These are phyloP conservation scores for Aspergillus tanneri DNA, from an alignment of 2,329 filamentous ascomycete species.

Conservation along the genomic window DNA sequence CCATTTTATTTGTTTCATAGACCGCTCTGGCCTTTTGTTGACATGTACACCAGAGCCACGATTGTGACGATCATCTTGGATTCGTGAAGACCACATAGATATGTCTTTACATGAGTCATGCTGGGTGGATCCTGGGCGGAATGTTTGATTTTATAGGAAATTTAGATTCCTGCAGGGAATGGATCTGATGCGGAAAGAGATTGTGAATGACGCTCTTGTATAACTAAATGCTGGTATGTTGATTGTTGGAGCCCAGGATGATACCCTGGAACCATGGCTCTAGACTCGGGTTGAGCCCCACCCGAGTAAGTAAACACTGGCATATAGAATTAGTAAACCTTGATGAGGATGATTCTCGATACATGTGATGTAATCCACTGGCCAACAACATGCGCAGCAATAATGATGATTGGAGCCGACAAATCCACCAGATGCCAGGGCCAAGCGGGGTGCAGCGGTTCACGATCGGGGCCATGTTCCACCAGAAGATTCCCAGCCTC, in stretches of 20 bases:
- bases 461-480: conserved; percentile 1
- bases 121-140: no score
- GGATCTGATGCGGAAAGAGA: background rate
- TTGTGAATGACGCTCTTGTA: background rate
- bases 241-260: background rate
- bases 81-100: background rate
- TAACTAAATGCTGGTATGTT: background rate
- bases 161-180: no score
- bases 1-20: background rate
- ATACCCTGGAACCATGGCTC: conserved; percentile 11
- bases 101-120: background rate
- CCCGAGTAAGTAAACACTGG: conserved; percentile 10
- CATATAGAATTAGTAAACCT: no score
- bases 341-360: no score
- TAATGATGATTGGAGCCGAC: background rate
- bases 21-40: background rate
- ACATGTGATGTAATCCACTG: no score
- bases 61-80: conserved; percentile 7
- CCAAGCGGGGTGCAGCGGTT: background rate
- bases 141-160: background rate
- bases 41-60: conserved; percentile 1
- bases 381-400: no score
- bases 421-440: background rate
- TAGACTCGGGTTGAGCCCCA: conserved; percentile 10
- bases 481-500: conserved; percentile 32